phyloP scores from a whole-genome alignment of 768 basidiomycete species.

The Boletus speciosus region DNA sequence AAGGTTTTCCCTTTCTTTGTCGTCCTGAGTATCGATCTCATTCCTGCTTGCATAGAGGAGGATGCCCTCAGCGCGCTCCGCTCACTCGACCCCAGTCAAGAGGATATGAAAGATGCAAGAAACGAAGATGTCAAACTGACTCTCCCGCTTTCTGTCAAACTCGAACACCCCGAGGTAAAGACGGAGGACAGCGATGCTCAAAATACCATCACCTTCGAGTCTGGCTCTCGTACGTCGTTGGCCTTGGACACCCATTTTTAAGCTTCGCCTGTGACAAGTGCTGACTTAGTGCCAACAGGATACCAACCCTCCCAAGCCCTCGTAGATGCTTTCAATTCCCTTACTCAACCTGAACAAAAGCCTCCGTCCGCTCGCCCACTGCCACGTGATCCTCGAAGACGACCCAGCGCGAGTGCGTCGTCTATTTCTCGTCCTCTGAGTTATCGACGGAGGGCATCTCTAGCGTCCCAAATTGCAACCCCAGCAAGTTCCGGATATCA shows the following conservation, averaged over 20 bases:
- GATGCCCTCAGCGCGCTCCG: conserved; percentile 18
- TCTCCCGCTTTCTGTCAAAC: conserved; percentile 2
- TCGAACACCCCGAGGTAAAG: conserved; percentile 6
- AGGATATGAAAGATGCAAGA: background rate
- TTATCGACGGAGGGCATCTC: background rate
- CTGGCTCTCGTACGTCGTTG: background rate
- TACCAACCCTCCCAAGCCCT: conserved; percentile 15
- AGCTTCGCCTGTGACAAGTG: background rate
- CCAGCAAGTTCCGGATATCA: conserved; percentile 3
- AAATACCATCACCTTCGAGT: background rate
- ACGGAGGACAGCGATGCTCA: background rate
- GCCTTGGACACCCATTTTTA: background rate
- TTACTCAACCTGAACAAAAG: background rate
- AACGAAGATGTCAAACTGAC: conserved; percentile 1
- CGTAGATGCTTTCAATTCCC: conserved; percentile 9
- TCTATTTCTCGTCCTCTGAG: background rate
- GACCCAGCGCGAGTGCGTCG: background rate
- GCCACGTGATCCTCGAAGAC: background rate
- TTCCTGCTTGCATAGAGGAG: conserved; percentile 17
- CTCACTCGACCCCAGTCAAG: background rate
- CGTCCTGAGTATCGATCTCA: background rate
- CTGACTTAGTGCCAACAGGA: background rate
- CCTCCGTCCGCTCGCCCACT: background rate
- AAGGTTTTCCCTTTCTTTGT: background rate
- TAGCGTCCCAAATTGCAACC: background rate